phyloP scores from a whole-genome alignment of 345 rosid species.

The Draba incana region DNA sequence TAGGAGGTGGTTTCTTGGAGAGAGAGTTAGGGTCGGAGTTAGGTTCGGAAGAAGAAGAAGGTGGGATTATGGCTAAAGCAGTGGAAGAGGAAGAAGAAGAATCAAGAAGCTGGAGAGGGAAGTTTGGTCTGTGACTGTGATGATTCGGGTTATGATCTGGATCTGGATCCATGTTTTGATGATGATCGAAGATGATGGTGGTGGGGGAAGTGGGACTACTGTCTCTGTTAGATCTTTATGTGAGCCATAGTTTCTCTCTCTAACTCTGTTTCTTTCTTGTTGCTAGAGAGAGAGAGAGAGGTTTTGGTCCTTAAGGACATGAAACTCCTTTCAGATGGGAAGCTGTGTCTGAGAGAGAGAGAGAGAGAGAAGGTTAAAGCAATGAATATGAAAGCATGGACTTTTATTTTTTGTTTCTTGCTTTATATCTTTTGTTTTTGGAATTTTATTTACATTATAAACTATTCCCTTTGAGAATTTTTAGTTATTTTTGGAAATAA shows the following conservation, averaged over 20 bases:
- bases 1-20: constrained; percentile 69
- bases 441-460: constrained; percentile 39
- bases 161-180: constrained; percentile 75
- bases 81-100: constrained; percentile 47
- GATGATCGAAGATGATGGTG: constrained; percentile 46
- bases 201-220: constrained; percentile 64
- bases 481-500: constrained; percentile 40
- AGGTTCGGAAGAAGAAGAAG: constrained; percentile 39
- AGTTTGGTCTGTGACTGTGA: constrained; percentile 57
- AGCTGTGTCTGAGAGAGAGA: constrained; percentile 36
- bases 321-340: constrained; percentile 59
- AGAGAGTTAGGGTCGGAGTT: constrained; percentile 32
- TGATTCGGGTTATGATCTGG: constrained; percentile 31
- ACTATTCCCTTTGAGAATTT: constrained; percentile 37
- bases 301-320: constrained; percentile 44
- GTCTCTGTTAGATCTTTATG: constrained; percentile 42
- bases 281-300: constrained; percentile 20
- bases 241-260: constrained; percentile 40
- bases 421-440: constrained; percentile 40
- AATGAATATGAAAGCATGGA: constrained; percentile 60
- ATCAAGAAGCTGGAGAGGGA: constrained; percentile 82
- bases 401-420: constrained; percentile 29
- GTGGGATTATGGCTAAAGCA: constrained; percentile 40
- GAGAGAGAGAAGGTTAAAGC: constrained; percentile 55
- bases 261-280: constrained; percentile 25